A percentile compares a stretch with the other conserved stretches of the same genome.
Conservation (phyloP, 371 early-diverging fungal genomes). For the Mortierella sp. region DNA sequence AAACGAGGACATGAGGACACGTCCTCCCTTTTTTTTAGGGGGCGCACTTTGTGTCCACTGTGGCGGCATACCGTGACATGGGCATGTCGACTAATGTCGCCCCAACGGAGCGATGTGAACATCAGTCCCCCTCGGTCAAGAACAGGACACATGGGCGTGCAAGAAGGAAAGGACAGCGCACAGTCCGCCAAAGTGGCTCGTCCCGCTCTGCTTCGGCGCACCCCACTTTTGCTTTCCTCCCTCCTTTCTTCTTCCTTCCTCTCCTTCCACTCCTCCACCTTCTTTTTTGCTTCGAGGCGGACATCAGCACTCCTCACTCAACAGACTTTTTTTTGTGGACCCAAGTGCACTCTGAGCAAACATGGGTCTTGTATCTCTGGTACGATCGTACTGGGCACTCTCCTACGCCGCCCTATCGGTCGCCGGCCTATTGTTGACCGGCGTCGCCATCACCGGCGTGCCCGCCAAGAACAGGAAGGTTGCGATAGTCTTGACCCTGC, state of each 20-base stretch:
- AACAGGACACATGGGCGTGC: too few species aligned
- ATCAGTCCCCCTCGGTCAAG: too few species aligned
- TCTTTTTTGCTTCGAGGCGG: too few species aligned
- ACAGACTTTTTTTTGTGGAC: not conserved
- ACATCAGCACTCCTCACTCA: not conserved
- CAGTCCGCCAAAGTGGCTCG: not conserved
- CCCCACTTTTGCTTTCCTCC: not conserved
- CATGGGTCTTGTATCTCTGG: slow-evolving; percentile 20
- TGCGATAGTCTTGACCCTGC: slow-evolving; percentile 24
- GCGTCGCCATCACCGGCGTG: slow-evolving; percentile 19
- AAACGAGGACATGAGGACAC: too few species aligned
- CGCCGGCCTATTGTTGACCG: slow-evolving; percentile 14
- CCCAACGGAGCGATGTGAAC: too few species aligned
- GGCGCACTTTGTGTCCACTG: too few species aligned
- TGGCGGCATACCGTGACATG: too few species aligned
- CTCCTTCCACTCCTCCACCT: not conserved
- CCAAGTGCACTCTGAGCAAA: not conserved
- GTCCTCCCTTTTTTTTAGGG: too few species aligned
- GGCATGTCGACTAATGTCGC: too few species aligned
- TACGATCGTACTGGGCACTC: slow-evolving; percentile 26
- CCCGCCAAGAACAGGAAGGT: slow-evolving; percentile 16
- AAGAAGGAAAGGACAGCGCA: not conserved
- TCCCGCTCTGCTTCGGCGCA: too few species aligned
- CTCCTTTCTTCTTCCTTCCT: not conserved
- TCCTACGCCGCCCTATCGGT: slow-evolving; percentile 27